Base-by-base conservation (phyloP, 1,284 basidiomycete species). In the Fomitiporia mediterranea region DNA sequence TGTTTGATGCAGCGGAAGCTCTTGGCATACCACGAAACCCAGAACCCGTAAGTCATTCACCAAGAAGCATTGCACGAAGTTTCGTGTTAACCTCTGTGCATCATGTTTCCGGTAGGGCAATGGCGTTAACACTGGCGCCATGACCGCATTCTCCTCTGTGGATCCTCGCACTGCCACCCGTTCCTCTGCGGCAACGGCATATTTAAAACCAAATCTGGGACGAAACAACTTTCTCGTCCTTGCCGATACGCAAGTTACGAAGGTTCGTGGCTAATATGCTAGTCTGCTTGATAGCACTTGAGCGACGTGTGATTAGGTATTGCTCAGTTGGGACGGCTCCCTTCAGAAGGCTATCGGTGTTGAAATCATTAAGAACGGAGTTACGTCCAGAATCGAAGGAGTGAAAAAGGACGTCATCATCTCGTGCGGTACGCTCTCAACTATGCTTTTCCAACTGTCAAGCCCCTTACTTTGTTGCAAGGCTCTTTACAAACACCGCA, bases 341-440 rank as follows among this genome's bases (percentile, higher is more conserved):
- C 19, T 32, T 5, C 27, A 50, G 28, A 50, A 23, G 19, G 66
- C 70, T 37, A 62, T 65, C n/a, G 67, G 69, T n/a, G 65, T 67
- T 6, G 57, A 60, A 37, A 74, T 66, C 56, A 59, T 52, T 5
- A 59, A 49, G 1, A 47, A 48, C 13, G 59, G 55, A 7, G 21
- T 25, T 2, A 25, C 13, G 13, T n/a, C 19, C 5, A 4, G 21
- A 13, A 32, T 43, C 13, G 30, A 21, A 21, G 30, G 40, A 6
- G 25, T 44, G 28, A n/a, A 42, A 15, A 30, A 30, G n/a, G 52
- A 53, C 28, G 39, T 43, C 9, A 44, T 53, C 9, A 9, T 53
- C 39, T 43, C 52, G 19, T 39, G 40, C 6, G 52, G 52, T 53
- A 21, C n/a, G n/a, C 17, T n/a, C 19, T 13, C 21, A 19, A 3